Evolutionary conservation across 73 alveolate genomes (phyloP), one percentile per base, ranked within the genome.

Genomic region (Paramecium tetraurelia): DNA sequence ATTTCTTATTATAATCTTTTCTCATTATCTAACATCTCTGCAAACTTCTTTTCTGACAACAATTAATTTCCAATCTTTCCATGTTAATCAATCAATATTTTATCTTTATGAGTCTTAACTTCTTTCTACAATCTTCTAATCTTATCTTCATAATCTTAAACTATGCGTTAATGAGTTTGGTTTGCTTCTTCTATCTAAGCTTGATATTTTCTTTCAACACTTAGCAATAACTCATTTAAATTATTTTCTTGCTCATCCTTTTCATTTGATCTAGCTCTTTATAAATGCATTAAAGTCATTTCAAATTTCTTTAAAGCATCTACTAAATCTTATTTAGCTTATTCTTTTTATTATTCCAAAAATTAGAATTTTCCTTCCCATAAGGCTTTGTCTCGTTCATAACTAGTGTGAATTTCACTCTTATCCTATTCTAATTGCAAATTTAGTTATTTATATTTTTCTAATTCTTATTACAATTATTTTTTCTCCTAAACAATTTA

Each of bases 361-460:
- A 97, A 98, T 57, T 93, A 84, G 93, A 97, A 96, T 92, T 96
- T 97, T 18, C 97, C 97, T 93, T 98, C 99, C 99, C 99, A 97
- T 31, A 95, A 93, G 21, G 98, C 98, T 92, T 96, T 95, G 40
- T 97, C 98, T 85, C 96, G 93, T 83, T 97, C 99, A 85, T 95
- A 96, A 77, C 86, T 58, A 18, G 96, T 89, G 86, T 24, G 86
- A 29, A 76, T 70, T 85, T 93, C 97, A 43, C 71, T 85, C 93
- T 86, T 93, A 58, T 92, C 93, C 88, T 41, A 71, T 46, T 83
- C 95, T 41, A 87, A 86, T 89, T 93, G 84, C 16, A 70, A 70
- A 93, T 80, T 88, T 53, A 77, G 50, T 76, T 59, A 41, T 90
- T 96, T 93, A 89, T 70, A 63, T 93, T 93, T 89, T 58, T 95